These are phyloP conservation scores for Citrullus colocynthis DNA, from an alignment of 306 rosid genomes.

Conservation along the genomic window DNA sequence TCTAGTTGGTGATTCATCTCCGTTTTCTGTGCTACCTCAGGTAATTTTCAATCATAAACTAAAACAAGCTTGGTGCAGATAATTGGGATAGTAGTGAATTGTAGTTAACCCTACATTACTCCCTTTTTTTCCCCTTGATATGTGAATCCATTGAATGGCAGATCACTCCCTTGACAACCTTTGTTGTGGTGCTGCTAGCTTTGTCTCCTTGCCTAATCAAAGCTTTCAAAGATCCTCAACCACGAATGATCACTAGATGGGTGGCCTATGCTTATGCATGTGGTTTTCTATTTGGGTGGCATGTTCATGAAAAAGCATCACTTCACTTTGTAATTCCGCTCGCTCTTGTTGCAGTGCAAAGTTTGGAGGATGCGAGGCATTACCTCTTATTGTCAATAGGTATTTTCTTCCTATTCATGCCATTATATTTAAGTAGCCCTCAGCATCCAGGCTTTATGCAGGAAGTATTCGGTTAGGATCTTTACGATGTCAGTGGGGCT, in stretches of 20 bases:
- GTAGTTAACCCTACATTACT: neutral
- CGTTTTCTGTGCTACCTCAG: conserved; percentile 70
- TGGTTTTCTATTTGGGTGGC: conserved; percentile 96
- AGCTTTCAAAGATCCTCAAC: conserved; percentile 76
- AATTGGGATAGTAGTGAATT: neutral
- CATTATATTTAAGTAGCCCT: conserved; percentile 6
- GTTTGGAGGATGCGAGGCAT: conserved; percentile 65
- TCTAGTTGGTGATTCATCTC: conserved; percentile 72
- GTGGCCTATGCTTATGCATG: conserved; percentile 81
- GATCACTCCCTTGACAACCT: conserved; percentile 63
- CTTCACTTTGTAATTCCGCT: conserved; percentile 89
- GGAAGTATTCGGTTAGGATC: neutral
- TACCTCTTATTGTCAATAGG: conserved; percentile 70
- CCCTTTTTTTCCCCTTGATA: neutral
- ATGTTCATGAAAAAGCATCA: conserved; percentile 94
- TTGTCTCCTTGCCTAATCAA: conserved; percentile 78
- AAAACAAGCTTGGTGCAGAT: neutral
- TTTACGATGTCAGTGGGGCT: neutral
- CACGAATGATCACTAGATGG: conserved; percentile 66
- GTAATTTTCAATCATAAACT: conserved; percentile 22
- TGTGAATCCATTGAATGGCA: conserved; percentile 26
- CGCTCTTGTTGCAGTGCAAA: conserved; percentile 47
- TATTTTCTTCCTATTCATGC: conserved; percentile 17
- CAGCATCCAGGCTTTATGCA: neutral
- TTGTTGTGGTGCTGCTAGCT: conserved; percentile 62